Base-by-base conservation (phyloP, 495 filamentous ascomycete genomes). In the Aspergillus indologenus region DNA sequence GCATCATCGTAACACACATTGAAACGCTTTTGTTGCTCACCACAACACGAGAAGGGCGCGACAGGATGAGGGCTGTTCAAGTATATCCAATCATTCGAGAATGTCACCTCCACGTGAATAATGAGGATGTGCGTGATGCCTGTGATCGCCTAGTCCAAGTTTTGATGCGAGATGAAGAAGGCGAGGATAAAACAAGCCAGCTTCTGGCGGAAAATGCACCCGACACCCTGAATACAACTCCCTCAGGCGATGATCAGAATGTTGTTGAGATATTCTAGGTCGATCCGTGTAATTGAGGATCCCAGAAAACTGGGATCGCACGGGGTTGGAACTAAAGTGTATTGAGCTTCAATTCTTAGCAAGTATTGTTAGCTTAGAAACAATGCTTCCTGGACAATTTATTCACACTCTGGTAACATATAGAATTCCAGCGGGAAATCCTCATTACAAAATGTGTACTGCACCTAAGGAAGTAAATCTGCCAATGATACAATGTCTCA, bases 91-190 rank as follows among this genome's bases (percentile, higher is more conserved):
- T 98, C 52, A 80, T 98, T 31, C 77, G 93, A 56, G 94, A 97
- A 68, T 85, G 87, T 31, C 94, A 98, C 79, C 64, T 90, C 58
- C 79, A 83, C 45, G 85, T 92, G 14, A 80, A 92, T 26, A 78
- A 96, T 68, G 92, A 96, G 54, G 85, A 77, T 19, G 90, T 98
- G 43, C 80, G 82, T 59, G 92, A 96, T 65, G 88, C 84, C 17
- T 94, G 90, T 64, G 94, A 98, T 68, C 80, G 94, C 64, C 65
- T 97, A 52, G 94, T 98, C 40, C 90, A 98, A 63, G 85, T 98
- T 14, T 67, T 98, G 45, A 95, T 96, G 92, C 81, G 88, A 51
- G 91, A 92, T 59, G 94, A 81, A 61, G 73, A 71, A 46, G 73
- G 67, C 18, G 73, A 75, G 51, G 70, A 63, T 43, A 66, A 63